Evolutionary conservation across 352 stramenopile species (phyloP).

Genomic region (Phytophthora foliorum): DNA sequence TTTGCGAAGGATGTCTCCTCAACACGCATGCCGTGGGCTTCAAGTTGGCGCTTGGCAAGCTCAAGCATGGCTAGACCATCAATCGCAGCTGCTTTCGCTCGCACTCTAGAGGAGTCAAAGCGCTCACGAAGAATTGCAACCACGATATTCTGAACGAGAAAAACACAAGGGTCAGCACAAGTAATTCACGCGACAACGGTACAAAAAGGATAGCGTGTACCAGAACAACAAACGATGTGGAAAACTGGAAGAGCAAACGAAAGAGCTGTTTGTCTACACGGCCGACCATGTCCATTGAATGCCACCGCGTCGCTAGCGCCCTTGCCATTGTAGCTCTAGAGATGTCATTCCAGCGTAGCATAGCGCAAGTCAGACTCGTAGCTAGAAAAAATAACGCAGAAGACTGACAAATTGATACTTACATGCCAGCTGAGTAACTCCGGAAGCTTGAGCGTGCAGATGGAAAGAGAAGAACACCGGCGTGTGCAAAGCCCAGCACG

Average conservation of each 20-base stretch:
- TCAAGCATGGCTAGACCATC: conserved; percentile 59
- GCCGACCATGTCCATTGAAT: conserved; percentile 29
- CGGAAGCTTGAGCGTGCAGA: conserved; percentile 44
- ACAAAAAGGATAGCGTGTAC: conserved; percentile 17
- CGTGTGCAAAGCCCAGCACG: conserved; percentile 58
- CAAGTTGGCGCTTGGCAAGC: conserved; percentile 64
- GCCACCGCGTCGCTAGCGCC: conserved; percentile 25
- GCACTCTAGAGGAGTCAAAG: conserved; percentile 47
- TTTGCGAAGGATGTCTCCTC: conserved; percentile 52
- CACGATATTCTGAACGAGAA: conserved; percentile 55
- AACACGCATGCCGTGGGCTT: conserved; percentile 56
- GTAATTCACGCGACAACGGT: neutral
- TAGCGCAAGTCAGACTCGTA: neutral
- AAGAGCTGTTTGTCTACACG: conserved; percentile 40
- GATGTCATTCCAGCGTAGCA: too few relatives aligned
- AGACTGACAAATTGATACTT: conserved; percentile 15
- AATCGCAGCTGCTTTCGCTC: conserved; percentile 25
- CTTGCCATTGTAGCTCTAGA: conserved; percentile 43
- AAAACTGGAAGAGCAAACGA: conserved; percentile 48
- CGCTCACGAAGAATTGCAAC: conserved; percentile 71
- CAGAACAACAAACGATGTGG: conserved; percentile 54
- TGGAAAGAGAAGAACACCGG: conserved; percentile 53
- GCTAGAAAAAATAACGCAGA: neutral
- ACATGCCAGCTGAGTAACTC: conserved; percentile 60
- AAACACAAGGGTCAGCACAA: neutral